Evolutionary conservation across 257 asterid genomes (phyloP).

Genomic region (Craterostigma plantagineum): DNA sequence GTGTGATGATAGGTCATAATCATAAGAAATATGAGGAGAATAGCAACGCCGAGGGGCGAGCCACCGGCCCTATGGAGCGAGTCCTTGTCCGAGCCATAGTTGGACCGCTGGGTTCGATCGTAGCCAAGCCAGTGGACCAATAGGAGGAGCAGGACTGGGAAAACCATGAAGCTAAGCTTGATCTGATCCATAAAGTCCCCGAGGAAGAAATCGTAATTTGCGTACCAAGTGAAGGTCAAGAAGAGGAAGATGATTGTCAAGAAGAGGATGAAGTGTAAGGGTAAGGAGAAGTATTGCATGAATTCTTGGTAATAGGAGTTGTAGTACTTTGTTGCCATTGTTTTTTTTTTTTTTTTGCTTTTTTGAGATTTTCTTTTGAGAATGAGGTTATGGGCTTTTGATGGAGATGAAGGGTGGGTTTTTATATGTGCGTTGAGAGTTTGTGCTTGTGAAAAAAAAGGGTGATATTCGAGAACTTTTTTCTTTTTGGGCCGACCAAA

Average conservation of each 20-base stretch:
- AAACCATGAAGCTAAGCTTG: constrained; percentile 26
- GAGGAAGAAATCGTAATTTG: constrained; percentile 26
- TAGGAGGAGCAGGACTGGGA: constrained; percentile 33
- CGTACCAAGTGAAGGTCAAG: constrained; percentile 31
- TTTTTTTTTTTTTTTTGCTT: too few relatives aligned
- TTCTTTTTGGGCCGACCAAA: too few relatives aligned
- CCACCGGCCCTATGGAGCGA: constrained; percentile 36
- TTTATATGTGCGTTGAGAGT: not conserved
- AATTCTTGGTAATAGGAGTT: constrained; percentile 25
- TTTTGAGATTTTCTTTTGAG: too few relatives aligned
- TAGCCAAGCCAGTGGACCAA: constrained; percentile 28
- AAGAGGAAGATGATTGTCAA: constrained; percentile 18
- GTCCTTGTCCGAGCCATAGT: constrained; percentile 27
- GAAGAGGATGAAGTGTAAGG: constrained; percentile 31
- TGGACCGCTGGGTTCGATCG: constrained; percentile 17
- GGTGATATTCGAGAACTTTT: too few relatives aligned
- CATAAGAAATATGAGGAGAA: constrained; percentile 26
- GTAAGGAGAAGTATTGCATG: constrained; percentile 23
- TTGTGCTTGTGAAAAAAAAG: too few relatives aligned
- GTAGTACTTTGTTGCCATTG: constrained; percentile 13
- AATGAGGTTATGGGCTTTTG: too few relatives aligned
- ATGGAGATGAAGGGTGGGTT: too few relatives aligned
- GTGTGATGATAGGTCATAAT: constrained; percentile 37
- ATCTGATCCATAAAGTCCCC: constrained; percentile 23
- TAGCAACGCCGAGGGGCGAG: constrained; percentile 39